Evolutionary conservation across 805 yeast species (phyloP).

Genomic region (Lipomyces sp.): DNA sequence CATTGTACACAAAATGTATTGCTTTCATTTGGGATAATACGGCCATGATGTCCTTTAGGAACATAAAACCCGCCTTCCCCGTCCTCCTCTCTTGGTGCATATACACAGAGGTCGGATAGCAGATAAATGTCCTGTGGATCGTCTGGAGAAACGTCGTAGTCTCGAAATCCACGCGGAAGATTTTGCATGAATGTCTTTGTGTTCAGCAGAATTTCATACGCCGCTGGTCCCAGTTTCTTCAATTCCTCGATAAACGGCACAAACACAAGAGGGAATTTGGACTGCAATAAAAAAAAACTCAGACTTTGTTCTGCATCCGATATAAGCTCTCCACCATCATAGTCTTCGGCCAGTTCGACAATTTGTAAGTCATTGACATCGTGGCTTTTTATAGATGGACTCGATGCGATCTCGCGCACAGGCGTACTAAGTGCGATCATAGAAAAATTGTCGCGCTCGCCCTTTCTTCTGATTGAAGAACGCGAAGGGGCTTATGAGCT

Average conservation of each 20-base stretch:
- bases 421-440: slow-evolving; percentile 1
- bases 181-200: slow-evolving; percentile 66
- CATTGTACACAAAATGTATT: slow-evolving; percentile 60
- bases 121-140: slow-evolving; percentile 60
- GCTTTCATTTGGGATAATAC: slow-evolving; percentile 60
- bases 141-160: slow-evolving; percentile 52
- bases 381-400: not conserved
- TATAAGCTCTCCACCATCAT: not conserved
- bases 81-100: slow-evolving; percentile 61
- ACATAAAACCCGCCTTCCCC: slow-evolving; percentile 52
- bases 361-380: not conserved
- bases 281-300: slow-evolving; percentile 20
- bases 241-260: slow-evolving; percentile 65
- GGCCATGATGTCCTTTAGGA: slow-evolving; percentile 69
- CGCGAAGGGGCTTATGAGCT: not conserved
- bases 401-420: not conserved
- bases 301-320: not conserved
- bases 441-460: not conserved
- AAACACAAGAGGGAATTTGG: slow-evolving; percentile 69
- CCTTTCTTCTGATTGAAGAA: slow-evolving; percentile 46
- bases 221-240: slow-evolving; percentile 63
- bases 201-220: slow-evolving; percentile 62
- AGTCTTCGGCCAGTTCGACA: not conserved
- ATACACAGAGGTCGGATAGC: slow-evolving; percentile 54
- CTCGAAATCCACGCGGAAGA: slow-evolving; percentile 49